Percentiles rank a stretch among this genome's conserved stretches.
Evolutionary conservation across 2,329 filamentous ascomycete species (phyloP).

Genomic region (Penicillium sp.): DNA sequence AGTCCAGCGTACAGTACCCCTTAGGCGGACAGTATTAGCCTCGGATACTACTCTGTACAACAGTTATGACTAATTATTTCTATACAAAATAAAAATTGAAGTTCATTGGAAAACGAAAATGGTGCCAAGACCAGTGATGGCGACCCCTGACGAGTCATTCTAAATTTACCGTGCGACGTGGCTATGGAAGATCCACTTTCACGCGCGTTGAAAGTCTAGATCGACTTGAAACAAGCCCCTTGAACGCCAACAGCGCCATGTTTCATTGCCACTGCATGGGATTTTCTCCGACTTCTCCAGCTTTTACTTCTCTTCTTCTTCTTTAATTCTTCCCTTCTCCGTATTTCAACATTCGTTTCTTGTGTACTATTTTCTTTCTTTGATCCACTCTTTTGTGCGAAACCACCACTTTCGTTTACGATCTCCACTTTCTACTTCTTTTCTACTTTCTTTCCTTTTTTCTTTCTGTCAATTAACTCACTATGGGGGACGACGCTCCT

Average conservation of each 20-base stretch:
- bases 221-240: conserved; percentile 18
- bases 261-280: conserved; percentile 9
- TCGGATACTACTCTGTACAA: too few relatives aligned
- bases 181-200: conserved; percentile 8
- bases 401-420: neutral
- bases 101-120: neutral
- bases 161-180: conserved; percentile 1
- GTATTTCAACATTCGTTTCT: neutral
- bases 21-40: too few relatives aligned
- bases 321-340: neutral
- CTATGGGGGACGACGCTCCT: conserved; percentile 9
- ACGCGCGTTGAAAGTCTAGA: conserved; percentile 13
- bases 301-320: neutral
- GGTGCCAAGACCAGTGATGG: neutral
- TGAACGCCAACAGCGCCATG: neutral
- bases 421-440: neutral
- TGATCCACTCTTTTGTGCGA: neutral
- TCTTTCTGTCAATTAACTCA: neutral
- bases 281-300: neutral
- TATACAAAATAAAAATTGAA: neutral
- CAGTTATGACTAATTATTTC: too few relatives aligned
- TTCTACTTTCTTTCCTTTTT: neutral
- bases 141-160: neutral
- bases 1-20: too few relatives aligned
- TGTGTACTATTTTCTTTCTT: neutral